A percentile compares a stretch with the other conserved stretches of the same genome.
phyloP scores from a whole-genome alignment of 2,329 filamentous ascomycete species.

The Botrytis porri region DNA sequence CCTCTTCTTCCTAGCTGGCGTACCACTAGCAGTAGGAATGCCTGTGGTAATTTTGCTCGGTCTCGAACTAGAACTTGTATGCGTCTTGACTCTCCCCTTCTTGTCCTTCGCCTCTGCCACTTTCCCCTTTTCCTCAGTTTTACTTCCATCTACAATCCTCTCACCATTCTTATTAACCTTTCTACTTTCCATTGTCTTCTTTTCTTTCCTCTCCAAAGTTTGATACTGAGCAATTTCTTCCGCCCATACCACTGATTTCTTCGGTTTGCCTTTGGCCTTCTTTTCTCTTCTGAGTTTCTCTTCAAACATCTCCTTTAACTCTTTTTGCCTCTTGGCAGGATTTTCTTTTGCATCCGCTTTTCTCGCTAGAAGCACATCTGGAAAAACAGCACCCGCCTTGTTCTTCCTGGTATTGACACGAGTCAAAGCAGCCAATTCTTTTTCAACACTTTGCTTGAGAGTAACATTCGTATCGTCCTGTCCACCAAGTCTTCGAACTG shows the following conservation, averaged over 20 bases:
- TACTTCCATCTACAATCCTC: slow-evolving; percentile 26
- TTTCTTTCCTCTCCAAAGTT: slow-evolving; percentile 27
- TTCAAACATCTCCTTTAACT: slow-evolving; percentile 39
- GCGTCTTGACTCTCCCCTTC: slow-evolving; percentile 29
- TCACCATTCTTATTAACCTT: slow-evolving; percentile 18
- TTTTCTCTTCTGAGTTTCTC: slow-evolving; percentile 31
- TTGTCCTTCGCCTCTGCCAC: slow-evolving; percentile 27
- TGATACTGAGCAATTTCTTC: slow-evolving; percentile 37
- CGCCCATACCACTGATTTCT: slow-evolving; percentile 36
- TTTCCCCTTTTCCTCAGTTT: slow-evolving; percentile 29
- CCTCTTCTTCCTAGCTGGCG: slow-evolving; percentile 36
- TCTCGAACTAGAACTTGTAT: slow-evolving; percentile 26
- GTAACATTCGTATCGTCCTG: slow-evolving; percentile 36
- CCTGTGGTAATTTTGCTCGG: slow-evolving; percentile 33
- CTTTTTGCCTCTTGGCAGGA: slow-evolving; percentile 39
- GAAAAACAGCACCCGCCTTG: slow-evolving; percentile 41
- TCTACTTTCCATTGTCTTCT: slow-evolving; percentile 27
- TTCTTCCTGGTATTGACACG: slow-evolving; percentile 47
- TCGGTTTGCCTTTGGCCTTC: slow-evolving; percentile 29
- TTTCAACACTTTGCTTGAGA: slow-evolving; percentile 41
- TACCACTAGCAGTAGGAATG: slow-evolving; percentile 35
- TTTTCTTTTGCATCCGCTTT: slow-evolving; percentile 43
- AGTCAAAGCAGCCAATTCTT: slow-evolving; percentile 44
- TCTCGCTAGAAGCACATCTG: slow-evolving; percentile 34
- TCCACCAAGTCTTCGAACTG: slow-evolving; percentile 33